phyloP scores from a whole-genome alignment of 805 yeast genomes.

The Jamesozyma rosinii region DNA sequence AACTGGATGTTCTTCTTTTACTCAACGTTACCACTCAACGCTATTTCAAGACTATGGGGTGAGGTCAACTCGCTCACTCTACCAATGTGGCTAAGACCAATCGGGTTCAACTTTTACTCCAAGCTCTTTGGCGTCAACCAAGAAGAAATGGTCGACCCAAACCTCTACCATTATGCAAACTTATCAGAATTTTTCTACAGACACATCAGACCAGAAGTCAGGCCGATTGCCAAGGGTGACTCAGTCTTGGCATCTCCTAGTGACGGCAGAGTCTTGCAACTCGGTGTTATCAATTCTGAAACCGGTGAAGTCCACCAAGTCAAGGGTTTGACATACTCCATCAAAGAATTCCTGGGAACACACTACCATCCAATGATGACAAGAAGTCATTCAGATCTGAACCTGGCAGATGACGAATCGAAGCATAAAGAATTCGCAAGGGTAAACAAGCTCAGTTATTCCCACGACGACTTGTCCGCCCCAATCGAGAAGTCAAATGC shows the following conservation, averaged over 20 bases:
- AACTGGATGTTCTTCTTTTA: slow-evolving; percentile 89
- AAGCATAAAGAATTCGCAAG: slow-evolving; percentile 65
- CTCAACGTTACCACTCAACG: slow-evolving; percentile 81
- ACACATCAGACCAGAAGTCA: slow-evolving; percentile 60
- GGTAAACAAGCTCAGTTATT: slow-evolving; percentile 52
- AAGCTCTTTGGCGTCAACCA: slow-evolving; percentile 77
- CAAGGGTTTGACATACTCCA: slow-evolving; percentile 87
- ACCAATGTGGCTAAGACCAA: slow-evolving; percentile 82
- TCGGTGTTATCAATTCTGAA: slow-evolving; percentile 58
- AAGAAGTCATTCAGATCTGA: slow-evolving; percentile 22
- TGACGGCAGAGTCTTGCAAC: slow-evolving; percentile 82
- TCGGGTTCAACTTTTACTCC: slow-evolving; percentile 72
- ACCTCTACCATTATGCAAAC: slow-evolving; percentile 64
- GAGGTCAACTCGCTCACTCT: slow-evolving; percentile 69
- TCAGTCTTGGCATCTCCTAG: slow-evolving; percentile 73
- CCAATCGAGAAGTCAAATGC: neutral
- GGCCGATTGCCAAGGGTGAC: slow-evolving; percentile 62
- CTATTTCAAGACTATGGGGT: slow-evolving; percentile 93
- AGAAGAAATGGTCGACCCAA: slow-evolving; percentile 80
- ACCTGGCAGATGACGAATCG: slow-evolving; percentile 35
- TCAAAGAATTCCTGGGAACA: slow-evolving; percentile 77
- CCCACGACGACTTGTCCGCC: slow-evolving; percentile 7
- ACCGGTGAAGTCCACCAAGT: slow-evolving; percentile 92
- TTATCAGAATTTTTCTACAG: slow-evolving; percentile 89
- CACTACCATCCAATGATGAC: slow-evolving; percentile 30